A percentile compares a stretch with the other conserved stretches of the same genome.
phyloP scores from a whole-genome alignment of 805 yeast species.

The Cyberlindnera galapagoensis region DNA sequence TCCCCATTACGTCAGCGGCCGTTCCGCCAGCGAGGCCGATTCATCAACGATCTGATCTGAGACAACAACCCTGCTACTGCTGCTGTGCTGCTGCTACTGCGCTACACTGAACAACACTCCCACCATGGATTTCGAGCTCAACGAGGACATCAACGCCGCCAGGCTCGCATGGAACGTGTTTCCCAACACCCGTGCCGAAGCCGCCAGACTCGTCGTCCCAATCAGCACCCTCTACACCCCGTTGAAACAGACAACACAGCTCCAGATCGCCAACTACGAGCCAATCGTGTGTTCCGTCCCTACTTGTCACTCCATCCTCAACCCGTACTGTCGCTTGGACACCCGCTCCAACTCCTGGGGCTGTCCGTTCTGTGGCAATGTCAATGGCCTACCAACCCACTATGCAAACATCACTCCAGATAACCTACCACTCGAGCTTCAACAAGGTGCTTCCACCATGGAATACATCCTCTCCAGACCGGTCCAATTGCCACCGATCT shows the following conservation, averaged over 20 bases:
- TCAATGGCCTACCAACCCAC: constrained; percentile 79
- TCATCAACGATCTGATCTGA: no score
- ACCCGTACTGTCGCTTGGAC: constrained; percentile 82
- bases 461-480: constrained; percentile 83
- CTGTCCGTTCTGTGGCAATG: constrained; percentile 73
- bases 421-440: constrained; percentile 75
- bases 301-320: constrained; percentile 78
- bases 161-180: constrained; percentile 79
- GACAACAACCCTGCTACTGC: no score
- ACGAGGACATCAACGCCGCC: constrained; percentile 69
- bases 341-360: constrained; percentile 72
- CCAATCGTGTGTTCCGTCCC: constrained; percentile 73
- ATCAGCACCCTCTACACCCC: constrained; percentile 96
- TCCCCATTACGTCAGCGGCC: no score
- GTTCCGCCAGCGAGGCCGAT: no score
- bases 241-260: constrained; percentile 66
- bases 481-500: constrained; percentile 78
- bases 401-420: constrained; percentile 72
- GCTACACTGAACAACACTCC: no score
- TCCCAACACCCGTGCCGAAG: constrained; percentile 85
- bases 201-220: constrained; percentile 88
- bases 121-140: constrained; percentile 43
- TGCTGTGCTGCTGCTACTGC: no score
- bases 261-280: constrained; percentile 77
- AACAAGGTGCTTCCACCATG: constrained; percentile 62